These are phyloP conservation scores for Wickerhamomyces canadensis DNA, from an alignment of 805 yeast species.

Conservation along the genomic window DNA sequence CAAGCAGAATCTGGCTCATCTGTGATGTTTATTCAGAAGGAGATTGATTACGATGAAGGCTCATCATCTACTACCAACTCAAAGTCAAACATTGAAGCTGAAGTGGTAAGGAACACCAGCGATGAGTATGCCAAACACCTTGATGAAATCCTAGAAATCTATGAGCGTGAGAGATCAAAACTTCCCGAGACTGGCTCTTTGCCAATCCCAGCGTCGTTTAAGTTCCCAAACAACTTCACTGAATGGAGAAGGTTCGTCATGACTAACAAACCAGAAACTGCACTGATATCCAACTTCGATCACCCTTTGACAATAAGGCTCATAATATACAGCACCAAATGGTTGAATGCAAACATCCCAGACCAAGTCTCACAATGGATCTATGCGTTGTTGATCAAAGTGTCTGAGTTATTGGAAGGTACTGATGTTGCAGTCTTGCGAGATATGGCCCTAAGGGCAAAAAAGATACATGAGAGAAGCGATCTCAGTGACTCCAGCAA, in stretches of 20 bases:
- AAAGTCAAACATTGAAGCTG: slow-evolving; percentile 1
- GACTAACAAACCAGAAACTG: slow-evolving; percentile 10
- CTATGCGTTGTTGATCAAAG: slow-evolving; percentile 12
- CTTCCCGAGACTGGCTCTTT: slow-evolving; percentile 12
- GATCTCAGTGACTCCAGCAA: slow-evolving; percentile 7
- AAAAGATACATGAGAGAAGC: slow-evolving; percentile 5
- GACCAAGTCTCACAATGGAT: slow-evolving; percentile 15
- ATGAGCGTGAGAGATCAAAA: slow-evolving; percentile 2
- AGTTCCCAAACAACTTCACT: slow-evolving; percentile 21
- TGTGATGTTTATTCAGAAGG: slow-evolving; percentile 5
- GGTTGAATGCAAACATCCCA: slow-evolving; percentile 16
- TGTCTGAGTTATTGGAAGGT: slow-evolving; percentile 12
- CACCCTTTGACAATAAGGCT: slow-evolving; percentile 15
- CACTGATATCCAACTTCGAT: slow-evolving; percentile 16
- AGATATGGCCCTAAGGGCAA: slow-evolving; percentile 16
- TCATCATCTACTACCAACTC: slow-evolving; percentile 7
- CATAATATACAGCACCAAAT: slow-evolving; percentile 18
- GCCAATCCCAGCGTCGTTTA: slow-evolving; percentile 12
- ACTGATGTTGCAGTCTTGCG: slow-evolving; percentile 16
- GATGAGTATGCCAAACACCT: neutral
- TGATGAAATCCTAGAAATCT: slow-evolving; percentile 2
- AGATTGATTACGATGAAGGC: slow-evolving; percentile 5
- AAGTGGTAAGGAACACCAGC: too few species aligned
- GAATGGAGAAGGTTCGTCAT: slow-evolving; percentile 19
- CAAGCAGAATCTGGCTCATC: slow-evolving; percentile 13